Base-by-base conservation (phyloP, 23 red algal genomes). In the Gracilariopsis chorda region DNA sequence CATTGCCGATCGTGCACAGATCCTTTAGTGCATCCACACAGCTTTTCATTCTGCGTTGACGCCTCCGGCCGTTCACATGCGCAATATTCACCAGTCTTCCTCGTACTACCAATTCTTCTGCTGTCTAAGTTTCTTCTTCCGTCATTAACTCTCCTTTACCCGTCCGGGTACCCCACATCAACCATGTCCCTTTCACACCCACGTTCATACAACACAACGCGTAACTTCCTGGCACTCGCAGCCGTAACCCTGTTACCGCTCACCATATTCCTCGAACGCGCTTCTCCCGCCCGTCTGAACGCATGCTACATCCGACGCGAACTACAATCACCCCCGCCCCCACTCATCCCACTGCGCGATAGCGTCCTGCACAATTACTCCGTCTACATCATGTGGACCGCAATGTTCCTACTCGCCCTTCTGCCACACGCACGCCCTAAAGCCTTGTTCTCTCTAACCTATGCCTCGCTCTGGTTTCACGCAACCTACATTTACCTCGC, bases 391-490 rank as follows among this genome's bases (percentile, higher is more conserved):
- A 78, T 96, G 71, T 96, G 94, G 94, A 36, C 90, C 52, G 70
- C 83, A 34, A 69, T 83, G 77, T 72, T 90, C 29, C 59, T 96
- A 13, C 83, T 84, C 9, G 43, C 83, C 19, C 46, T 96, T 57
- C 56, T 94, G 20, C 91, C 91, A 16, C 42, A 55, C 27, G 61
- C 51, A 11, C 79, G 89, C 32, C 47, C 69, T 19, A 61, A 42
- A n/a, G 85, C 85, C 11, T 49, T 96, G 17, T 88, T 89, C 70
- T 57, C 78, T 23, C 73, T 96, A 0, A 83, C 88, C 9, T 87
- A 73, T 67, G 48, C 88, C 4, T 83, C 84, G n/a, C 30, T 96
- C 36, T 96, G 94, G 94, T 96, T 96, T 80, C 94, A 96, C 69
- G 56, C 59, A 42, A 92, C 94, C 21, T 96, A 96, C 58, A 92